These are phyloP conservation scores for Monotropa hypopitys DNA, from an alignment of 179 eudicot species.

Conservation along the genomic window DNA sequence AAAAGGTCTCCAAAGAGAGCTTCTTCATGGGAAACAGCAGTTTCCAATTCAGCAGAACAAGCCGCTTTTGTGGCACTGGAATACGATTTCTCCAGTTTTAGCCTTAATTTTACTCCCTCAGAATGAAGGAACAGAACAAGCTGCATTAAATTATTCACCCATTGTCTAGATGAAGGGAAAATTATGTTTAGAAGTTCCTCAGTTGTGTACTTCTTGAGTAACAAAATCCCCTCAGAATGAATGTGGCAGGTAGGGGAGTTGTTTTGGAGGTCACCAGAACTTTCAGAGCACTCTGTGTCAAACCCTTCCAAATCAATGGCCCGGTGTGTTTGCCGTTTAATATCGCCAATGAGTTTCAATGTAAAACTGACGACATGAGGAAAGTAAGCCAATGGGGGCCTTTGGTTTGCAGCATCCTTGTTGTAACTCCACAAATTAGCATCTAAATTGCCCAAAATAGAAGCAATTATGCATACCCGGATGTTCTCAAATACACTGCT, in stretches of 20 bases:
- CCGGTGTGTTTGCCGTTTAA: constrained; percentile 34
- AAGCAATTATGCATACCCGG: constrained; percentile 56
- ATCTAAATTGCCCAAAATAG: constrained; percentile 50
- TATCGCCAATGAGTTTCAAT: constrained; percentile 59
- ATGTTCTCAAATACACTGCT: constrained; percentile 51
- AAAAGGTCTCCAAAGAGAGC: constrained; percentile 96
- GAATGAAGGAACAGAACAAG: constrained; percentile 65
- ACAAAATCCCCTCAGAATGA: constrained; percentile 23
- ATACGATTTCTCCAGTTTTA: constrained; percentile 60
- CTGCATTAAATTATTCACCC: constrained; percentile 77
- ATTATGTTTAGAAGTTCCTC: constrained; percentile 53
- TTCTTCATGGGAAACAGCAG: constrained; percentile 71
- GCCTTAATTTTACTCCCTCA: constrained; percentile 77
- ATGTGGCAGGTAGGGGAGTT: constrained; percentile 34
- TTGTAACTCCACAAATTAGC: constrained; percentile 44
- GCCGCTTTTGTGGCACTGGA: constrained; percentile 50
- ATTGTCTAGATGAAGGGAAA: constrained; percentile 51
- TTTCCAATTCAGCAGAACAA: constrained; percentile 54
- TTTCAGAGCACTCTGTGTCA: constrained; percentile 15
- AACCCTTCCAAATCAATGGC: constrained; percentile 29
- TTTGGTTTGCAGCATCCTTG: constrained; percentile 38
- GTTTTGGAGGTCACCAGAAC: constrained; percentile 20
- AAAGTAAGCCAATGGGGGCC: constrained; percentile 65
- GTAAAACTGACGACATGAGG: constrained; percentile 60
- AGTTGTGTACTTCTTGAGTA: constrained; percentile 39